phyloP scores from a whole-genome alignment of 2,329 filamentous ascomycete genomes.

The Colletotrichum limetticola region DNA sequence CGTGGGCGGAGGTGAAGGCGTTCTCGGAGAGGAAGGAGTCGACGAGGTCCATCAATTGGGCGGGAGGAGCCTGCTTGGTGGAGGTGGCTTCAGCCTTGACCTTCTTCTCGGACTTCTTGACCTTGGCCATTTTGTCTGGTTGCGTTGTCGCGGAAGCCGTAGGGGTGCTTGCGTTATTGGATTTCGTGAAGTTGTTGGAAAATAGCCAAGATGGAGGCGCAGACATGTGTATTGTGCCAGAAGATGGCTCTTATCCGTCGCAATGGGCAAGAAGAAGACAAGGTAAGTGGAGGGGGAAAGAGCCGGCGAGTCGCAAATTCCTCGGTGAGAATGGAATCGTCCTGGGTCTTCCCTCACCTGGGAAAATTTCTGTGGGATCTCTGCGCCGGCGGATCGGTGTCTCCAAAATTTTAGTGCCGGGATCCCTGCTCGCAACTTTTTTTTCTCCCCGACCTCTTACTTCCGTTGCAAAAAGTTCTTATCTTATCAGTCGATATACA shows the following conservation, averaged over 20 bases:
- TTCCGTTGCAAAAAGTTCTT: background rate
- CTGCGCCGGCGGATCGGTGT: constrained; percentile 10
- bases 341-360: constrained; percentile 31
- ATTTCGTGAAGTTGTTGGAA: constrained; percentile 50
- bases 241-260: background rate
- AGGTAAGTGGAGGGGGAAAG: background rate
- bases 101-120: constrained; percentile 42
- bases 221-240: constrained; percentile 44
- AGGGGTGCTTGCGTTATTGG: constrained; percentile 18
- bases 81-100: constrained; percentile 37
- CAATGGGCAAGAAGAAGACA: background rate
- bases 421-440: constrained; percentile 31
- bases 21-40: constrained; percentile 74
- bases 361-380: constrained; percentile 33
- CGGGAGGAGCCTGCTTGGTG: constrained; percentile 55
- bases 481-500: constrained; percentile 17
- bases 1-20: constrained; percentile 70
- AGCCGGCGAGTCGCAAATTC: background rate
- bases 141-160: constrained; percentile 27
- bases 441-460: background rate
- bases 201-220: constrained; percentile 56
- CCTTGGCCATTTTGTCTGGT: constrained; percentile 48
- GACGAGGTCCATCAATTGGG: constrained; percentile 74
- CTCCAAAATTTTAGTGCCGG: constrained; percentile 26
- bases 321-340: constrained; percentile 20